Conservation (phyloP, 768 basidiomycete genomes). For the Suillus fuscotomentosus region DNA sequence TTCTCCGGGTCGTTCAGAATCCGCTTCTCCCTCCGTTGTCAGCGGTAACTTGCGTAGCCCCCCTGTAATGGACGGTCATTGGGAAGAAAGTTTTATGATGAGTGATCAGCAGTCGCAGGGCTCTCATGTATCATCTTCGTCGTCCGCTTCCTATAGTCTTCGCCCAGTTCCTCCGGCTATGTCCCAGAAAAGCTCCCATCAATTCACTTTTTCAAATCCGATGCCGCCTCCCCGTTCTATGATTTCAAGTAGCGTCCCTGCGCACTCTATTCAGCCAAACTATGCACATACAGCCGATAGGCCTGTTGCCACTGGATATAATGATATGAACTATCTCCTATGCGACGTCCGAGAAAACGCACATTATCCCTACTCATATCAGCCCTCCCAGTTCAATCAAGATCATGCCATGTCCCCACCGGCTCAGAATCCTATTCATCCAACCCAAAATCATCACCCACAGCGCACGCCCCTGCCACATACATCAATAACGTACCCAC, state of each 20-base stretch:
- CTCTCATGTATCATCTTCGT: slow-evolving; percentile 36
- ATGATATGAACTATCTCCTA: slow-evolving; percentile 43
- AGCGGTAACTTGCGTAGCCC: slow-evolving; percentile 33
- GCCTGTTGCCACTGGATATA: slow-evolving; percentile 45
- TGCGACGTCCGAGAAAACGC: slow-evolving; percentile 47
- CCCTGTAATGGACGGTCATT: slow-evolving; percentile 50
- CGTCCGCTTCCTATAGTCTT: slow-evolving; percentile 46
- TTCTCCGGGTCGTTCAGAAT: slow-evolving; percentile 39
- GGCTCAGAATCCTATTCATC: slow-evolving; percentile 38
- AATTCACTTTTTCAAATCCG: slow-evolving; percentile 41
- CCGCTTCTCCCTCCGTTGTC: slow-evolving; percentile 33
- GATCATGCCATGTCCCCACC: slow-evolving; percentile 42
- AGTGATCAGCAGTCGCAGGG: slow-evolving; percentile 38
- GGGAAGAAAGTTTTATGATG: slow-evolving; percentile 59
- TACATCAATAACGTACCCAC: slow-evolving; percentile 47
- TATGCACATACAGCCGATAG: slow-evolving; percentile 54
- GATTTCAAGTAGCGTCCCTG: slow-evolving; percentile 42
- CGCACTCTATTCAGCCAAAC: slow-evolving; percentile 32
- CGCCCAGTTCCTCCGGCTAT: slow-evolving; percentile 41
- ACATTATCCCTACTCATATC: slow-evolving; percentile 54
- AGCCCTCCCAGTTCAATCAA: slow-evolving; percentile 41
- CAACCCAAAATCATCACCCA: slow-evolving; percentile 31
- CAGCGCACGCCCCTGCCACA: slow-evolving; percentile 41
- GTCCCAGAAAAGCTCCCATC: slow-evolving; percentile 45
- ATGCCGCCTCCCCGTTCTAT: slow-evolving; percentile 41